phyloP scores from a whole-genome alignment of 208 protist genomes.

The Wallacemonas collosoma region DNA sequence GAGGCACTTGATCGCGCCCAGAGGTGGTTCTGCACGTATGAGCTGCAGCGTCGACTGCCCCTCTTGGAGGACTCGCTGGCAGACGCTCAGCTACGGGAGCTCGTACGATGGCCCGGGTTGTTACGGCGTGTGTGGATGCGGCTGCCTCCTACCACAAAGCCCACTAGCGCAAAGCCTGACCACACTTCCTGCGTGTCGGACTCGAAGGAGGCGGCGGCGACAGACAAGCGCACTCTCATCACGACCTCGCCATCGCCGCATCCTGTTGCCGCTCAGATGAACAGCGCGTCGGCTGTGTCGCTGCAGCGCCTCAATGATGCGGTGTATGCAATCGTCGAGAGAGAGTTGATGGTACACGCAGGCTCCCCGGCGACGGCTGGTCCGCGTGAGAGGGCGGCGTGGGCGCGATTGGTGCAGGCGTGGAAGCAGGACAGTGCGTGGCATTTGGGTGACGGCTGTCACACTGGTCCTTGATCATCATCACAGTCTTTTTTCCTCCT shows the following conservation, averaged over 20 bases:
- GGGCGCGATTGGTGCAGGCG: neutral
- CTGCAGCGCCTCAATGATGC: constrained; percentile 3
- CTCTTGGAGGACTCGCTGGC: constrained; percentile 80
- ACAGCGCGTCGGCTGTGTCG: too few species aligned
- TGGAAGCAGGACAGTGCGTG: constrained; percentile 8
- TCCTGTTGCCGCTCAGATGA: neutral
- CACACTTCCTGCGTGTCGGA: neutral
- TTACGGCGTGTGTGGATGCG: constrained; percentile 64
- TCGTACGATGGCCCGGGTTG: constrained; percentile 57
- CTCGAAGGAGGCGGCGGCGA: too few species aligned
- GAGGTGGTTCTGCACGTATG: constrained; percentile 56
- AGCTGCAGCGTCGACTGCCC: constrained; percentile 69
- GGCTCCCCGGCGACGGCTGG: neutral
- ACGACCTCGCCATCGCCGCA: neutral
- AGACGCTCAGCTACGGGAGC: constrained; percentile 54
- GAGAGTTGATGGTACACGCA: neutral
- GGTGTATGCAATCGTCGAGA: neutral
- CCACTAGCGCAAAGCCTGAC: neutral
- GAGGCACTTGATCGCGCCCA: constrained; percentile 38
- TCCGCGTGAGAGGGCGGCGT: neutral
- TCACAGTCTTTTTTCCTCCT: too few species aligned
- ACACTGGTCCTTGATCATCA: too few species aligned
- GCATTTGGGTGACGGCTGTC: neutral
- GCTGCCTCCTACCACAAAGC: constrained; percentile 28
- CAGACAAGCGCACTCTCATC: neutral